phyloP scores from a whole-genome alignment of 768 basidiomycete genomes.

The Kwoniella mangroviensis region DNA sequence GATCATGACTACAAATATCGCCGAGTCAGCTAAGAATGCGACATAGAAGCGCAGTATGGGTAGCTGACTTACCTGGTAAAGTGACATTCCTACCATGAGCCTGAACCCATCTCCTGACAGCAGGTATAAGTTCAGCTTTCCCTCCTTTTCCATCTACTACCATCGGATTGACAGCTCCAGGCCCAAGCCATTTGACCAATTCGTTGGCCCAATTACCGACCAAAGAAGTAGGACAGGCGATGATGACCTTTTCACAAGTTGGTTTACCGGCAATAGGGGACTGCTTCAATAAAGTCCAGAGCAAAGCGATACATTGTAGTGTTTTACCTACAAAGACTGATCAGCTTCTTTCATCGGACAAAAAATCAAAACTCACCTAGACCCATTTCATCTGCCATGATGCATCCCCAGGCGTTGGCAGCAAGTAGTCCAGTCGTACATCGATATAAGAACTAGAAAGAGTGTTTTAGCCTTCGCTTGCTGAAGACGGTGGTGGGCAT shows the following conservation, averaged over 20 bases:
- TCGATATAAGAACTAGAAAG: constrained; percentile 84
- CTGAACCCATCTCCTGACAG: constrained; percentile 85
- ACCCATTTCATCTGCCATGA: constrained; percentile 99
- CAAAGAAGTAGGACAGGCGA: constrained; percentile 93
- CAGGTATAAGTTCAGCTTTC: constrained; percentile 76
- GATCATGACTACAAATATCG: constrained; percentile 76
- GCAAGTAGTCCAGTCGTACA: constrained; percentile 93
- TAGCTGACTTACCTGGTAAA: constrained; percentile 71
- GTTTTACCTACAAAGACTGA: constrained; percentile 67
- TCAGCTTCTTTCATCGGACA: not conserved
- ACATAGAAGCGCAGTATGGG: too few relatives aligned
- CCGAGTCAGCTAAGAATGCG: not conserved
- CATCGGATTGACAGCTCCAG: constrained; percentile 72
- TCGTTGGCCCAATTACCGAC: constrained; percentile 99
- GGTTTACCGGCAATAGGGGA: constrained; percentile 84
- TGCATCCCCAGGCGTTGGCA: constrained; percentile 82
- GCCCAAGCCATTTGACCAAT: constrained; percentile 91
- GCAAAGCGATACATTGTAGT: constrained; percentile 89
- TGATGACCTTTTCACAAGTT: constrained; percentile 95
- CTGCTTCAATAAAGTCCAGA: constrained; percentile 95
- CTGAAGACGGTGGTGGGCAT: too few relatives aligned
- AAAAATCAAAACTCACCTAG: constrained; percentile 62
- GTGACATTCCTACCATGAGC: constrained; percentile 87
- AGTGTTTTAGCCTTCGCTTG: constrained; percentile 16
- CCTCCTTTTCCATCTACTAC: constrained; percentile 92